A percentile compares a stretch with the other conserved stretches of the same genome.
Conservation (phyloP, 1,284 basidiomycete genomes). For the Rhodotorula mucilaginosa region DNA sequence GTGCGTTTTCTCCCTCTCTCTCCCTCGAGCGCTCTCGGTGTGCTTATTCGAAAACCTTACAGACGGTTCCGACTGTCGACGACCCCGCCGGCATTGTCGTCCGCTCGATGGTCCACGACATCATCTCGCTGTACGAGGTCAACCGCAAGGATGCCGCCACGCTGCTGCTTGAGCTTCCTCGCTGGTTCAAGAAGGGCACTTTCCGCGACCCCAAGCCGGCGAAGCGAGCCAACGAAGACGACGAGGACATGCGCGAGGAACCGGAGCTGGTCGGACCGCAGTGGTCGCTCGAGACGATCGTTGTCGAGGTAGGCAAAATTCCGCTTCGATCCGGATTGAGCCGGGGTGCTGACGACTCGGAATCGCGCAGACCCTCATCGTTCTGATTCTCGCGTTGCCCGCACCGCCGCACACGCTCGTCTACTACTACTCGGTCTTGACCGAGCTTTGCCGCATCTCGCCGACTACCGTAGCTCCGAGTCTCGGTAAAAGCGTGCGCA, state of each 20-base stretch:
- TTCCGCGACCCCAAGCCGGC: conserved; percentile 56
- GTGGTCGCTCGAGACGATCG: conserved; percentile 69
- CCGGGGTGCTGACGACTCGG: neutral
- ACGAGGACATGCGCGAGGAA: conserved; percentile 46
- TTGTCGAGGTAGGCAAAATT: conserved; percentile 63
- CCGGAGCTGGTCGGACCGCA: conserved; percentile 47
- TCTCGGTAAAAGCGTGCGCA: conserved; percentile 89
- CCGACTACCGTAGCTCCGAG: conserved; percentile 90
- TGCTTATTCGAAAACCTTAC: neutral
- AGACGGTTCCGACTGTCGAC: conserved; percentile 29
- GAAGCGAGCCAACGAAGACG: conserved; percentile 53
- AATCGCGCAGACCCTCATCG: conserved; percentile 58
- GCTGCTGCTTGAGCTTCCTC: conserved; percentile 79
- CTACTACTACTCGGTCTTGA: conserved; percentile 85
- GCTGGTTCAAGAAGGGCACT: conserved; percentile 77
- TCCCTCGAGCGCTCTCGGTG: neutral
- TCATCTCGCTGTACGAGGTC: conserved; percentile 87
- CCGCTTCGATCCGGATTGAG: neutral
- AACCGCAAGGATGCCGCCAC: conserved; percentile 94
- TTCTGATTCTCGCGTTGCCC: conserved; percentile 73
- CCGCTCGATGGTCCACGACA: conserved; percentile 73
- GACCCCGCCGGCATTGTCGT: conserved; percentile 28
- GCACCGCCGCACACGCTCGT: conserved; percentile 71
- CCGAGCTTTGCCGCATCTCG: conserved; percentile 88
- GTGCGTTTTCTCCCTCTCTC: conserved; percentile 53